Evolutionary conservation across 2,329 filamentous ascomycete species (phyloP).

Genomic region (Dendryphion nanum): DNA sequence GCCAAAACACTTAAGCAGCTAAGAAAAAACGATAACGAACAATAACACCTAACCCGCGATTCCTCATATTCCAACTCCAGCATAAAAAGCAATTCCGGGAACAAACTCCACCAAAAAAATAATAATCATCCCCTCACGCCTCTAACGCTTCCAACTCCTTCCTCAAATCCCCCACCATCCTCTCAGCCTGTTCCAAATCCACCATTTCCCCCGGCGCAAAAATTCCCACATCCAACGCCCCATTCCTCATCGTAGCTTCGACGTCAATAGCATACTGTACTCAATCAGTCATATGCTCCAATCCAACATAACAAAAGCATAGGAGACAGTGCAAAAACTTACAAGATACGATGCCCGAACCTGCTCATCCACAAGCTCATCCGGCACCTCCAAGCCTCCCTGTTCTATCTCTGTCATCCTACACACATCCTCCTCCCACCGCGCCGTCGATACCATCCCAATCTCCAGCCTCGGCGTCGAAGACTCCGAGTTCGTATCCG

Average conservation of each 20-base stretch:
- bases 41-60: too few species aligned
- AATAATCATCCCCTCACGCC: too few species aligned
- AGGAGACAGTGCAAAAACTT: constrained; percentile 23
- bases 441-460: not conserved
- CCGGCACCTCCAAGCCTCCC: constrained; percentile 10
- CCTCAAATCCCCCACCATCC: constrained; percentile 20
- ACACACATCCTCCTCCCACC: constrained; percentile 19
- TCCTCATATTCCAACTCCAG: too few species aligned
- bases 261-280: constrained; percentile 54
- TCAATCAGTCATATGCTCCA: constrained; percentile 1
- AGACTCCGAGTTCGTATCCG: constrained; percentile 28
- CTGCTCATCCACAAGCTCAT: constrained; percentile 20
- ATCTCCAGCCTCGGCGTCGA: constrained; percentile 2
- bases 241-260: constrained; percentile 51
- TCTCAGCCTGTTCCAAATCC: constrained; percentile 34
- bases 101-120: too few species aligned
- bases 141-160: constrained; percentile 1
- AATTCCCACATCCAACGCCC: constrained; percentile 53
- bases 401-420: constrained; percentile 12
- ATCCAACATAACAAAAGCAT: not conserved
- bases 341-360: constrained; percentile 39
- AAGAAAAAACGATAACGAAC: too few species aligned
- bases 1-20: too few species aligned
- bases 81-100: too few species aligned
- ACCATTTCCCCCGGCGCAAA: constrained; percentile 51